Evolutionary conservation across 2,329 filamentous ascomycete genomes (phyloP).

Genomic region (Trichoderma sp.): DNA sequence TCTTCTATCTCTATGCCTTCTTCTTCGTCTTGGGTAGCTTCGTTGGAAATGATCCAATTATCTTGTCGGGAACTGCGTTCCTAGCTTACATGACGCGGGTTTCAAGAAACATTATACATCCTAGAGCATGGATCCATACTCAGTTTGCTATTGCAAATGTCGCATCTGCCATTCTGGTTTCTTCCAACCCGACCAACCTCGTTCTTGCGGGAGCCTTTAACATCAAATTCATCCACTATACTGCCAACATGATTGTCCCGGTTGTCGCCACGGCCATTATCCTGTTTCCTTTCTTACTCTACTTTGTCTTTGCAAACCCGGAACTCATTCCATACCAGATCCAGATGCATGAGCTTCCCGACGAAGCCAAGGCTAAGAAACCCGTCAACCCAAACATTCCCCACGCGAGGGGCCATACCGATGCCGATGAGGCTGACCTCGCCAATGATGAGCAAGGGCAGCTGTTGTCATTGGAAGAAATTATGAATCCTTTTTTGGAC

Average conservation of each 20-base stretch:
- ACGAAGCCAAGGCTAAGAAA: conserved; percentile 50
- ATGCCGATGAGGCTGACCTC: conserved; percentile 47
- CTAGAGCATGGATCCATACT: conserved; percentile 68
- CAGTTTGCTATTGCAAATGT: conserved; percentile 73
- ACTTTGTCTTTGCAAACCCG: conserved; percentile 64
- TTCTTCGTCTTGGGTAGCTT: conserved; percentile 66
- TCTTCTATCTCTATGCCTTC: conserved; percentile 70
- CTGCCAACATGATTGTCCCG: conserved; percentile 73
- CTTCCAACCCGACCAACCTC: conserved; percentile 74
- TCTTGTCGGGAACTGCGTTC: conserved; percentile 70
- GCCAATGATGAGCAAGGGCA: conserved; percentile 51
- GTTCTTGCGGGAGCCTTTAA: conserved; percentile 69
- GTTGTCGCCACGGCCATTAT: conserved; percentile 65
- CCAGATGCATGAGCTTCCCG: conserved; percentile 63
- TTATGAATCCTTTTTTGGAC: conserved; percentile 72
- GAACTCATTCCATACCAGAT: conserved; percentile 63
- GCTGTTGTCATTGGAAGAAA: conserved; percentile 63
- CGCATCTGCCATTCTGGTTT: conserved; percentile 71
- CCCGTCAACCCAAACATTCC: conserved; percentile 74
- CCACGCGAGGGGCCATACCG: conserved; percentile 52
- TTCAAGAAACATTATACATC: conserved; percentile 67
- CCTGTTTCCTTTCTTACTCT: conserved; percentile 67
- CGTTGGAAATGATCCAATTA: conserved; percentile 73
- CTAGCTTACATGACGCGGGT: conserved; percentile 75
- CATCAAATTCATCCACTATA: conserved; percentile 70